Percentiles rank a stretch among this genome's conserved stretches.
Evolutionary conservation across 805 yeast species (phyloP).

Genomic region (Metschnikowia borealis): DNA sequence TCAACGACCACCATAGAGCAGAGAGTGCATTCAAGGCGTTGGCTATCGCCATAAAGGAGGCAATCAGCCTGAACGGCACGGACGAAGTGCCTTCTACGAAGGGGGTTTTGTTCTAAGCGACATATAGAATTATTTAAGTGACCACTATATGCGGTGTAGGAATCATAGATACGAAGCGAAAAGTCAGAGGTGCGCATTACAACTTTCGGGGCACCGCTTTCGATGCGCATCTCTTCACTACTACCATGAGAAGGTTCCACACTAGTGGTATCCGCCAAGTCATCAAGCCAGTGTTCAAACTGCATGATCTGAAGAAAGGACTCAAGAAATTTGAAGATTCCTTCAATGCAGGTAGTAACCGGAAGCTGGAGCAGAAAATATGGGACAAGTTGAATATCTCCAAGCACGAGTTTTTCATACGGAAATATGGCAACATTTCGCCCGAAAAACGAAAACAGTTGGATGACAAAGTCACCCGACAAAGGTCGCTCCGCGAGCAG

Average conservation of each 20-base stretch:
- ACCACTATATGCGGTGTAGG: background rate
- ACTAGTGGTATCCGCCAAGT: conserved; percentile 8
- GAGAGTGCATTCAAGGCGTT: conserved; percentile 96
- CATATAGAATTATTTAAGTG: background rate
- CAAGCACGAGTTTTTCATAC: conserved; percentile 59
- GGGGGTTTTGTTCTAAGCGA: conserved; percentile 71
- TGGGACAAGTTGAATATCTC: conserved; percentile 63
- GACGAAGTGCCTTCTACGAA: conserved; percentile 94
- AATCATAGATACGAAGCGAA: background rate
- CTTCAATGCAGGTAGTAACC: conserved; percentile 31
- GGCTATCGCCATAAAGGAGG: conserved; percentile 88
- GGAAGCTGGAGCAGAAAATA: conserved; percentile 43
- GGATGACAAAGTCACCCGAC: conserved; percentile 31
- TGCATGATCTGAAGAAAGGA: conserved; percentile 7
- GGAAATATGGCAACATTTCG: conserved; percentile 64
- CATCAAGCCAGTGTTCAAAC: conserved; percentile 10
- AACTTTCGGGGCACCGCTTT: background rate
- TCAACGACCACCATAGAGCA: conserved; percentile 93
- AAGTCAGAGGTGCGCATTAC: background rate
- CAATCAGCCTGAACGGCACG: conserved; percentile 76
- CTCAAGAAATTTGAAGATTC: conserved; percentile 37
- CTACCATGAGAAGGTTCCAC: conserved; percentile 13
- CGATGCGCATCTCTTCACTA: conserved; percentile 2
- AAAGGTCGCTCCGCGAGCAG: conserved; percentile 24
- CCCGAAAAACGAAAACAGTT: conserved; percentile 36